phyloP scores from a whole-genome alignment of 140 eudicot species.

The Bidens hawaiensis region DNA sequence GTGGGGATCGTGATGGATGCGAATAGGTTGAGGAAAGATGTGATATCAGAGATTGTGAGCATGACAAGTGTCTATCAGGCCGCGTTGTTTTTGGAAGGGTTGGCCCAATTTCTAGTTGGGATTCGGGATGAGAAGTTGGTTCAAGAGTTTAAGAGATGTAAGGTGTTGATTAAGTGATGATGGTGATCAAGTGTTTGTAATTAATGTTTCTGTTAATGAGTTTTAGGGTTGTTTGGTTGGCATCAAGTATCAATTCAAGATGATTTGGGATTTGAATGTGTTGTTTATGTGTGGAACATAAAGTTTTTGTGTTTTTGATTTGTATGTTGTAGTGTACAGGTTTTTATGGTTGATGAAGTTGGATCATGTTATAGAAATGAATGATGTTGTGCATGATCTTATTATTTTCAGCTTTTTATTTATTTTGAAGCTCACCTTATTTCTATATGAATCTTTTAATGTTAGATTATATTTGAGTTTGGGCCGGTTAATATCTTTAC shows the following conservation, averaged over 20 bases:
- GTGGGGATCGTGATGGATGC: slow-evolving; percentile 77
- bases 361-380: too few species aligned
- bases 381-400: too few species aligned
- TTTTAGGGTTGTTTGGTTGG: not conserved
- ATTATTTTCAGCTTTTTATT: too few species aligned
- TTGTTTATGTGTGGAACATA: not conserved
- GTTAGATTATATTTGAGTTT: too few species aligned
- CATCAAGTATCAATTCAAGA: too few species aligned
- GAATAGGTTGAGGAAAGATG: slow-evolving; percentile 68
- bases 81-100: slow-evolving; percentile 70
- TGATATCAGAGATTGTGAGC: slow-evolving; percentile 64
- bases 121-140: slow-evolving; percentile 53
- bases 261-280: slow-evolving; percentile 2
- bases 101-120: slow-evolving; percentile 89
- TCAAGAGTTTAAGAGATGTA: slow-evolving; percentile 41
- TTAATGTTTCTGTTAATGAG: slow-evolving; percentile 12
- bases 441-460: too few species aligned
- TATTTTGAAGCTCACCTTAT: too few species aligned
- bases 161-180: slow-evolving; percentile 22
- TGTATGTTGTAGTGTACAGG: not conserved
- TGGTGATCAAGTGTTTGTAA: slow-evolving; percentile 13
- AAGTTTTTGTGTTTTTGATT: not conserved
- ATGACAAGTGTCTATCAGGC: slow-evolving; percentile 67
- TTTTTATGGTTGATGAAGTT: too few species aligned
- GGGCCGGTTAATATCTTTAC: too few species aligned